Percentiles rank a stretch among this genome's conserved stretches.
Evolutionary conservation across 768 basidiomycete genomes (phyloP).

Genomic region (Plicaturopsis crispa): DNA sequence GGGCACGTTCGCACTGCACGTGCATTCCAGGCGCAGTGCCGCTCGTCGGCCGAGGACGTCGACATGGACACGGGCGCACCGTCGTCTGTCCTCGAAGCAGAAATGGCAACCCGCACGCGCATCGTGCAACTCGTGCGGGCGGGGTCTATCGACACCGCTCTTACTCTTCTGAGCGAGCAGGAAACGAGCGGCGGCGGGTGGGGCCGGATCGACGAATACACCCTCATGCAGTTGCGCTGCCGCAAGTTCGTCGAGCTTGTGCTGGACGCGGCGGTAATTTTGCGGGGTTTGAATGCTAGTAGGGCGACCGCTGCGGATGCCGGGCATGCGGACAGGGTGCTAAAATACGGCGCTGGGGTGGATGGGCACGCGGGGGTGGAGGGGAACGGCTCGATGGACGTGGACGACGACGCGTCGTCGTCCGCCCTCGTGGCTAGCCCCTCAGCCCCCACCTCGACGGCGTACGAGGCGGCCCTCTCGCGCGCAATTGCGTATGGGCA

Average conservation of each 20-base stretch:
- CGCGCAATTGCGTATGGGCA: conserved; percentile 72
- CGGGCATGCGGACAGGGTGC: conserved; percentile 32
- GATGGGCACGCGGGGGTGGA: conserved; percentile 8
- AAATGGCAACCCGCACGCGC: conserved; percentile 35
- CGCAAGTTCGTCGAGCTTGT: conserved; percentile 83
- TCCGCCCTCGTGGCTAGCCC: conserved; percentile 11
- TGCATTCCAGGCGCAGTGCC: conserved; percentile 40
- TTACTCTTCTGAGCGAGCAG: too few relatives aligned
- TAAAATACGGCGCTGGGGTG: conserved; percentile 7
- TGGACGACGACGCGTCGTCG: conserved; percentile 13
- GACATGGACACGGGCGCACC: conserved; percentile 16
- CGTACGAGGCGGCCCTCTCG: conserved; percentile 52
- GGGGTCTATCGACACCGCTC: conserved; percentile 67
- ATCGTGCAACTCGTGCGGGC: conserved; percentile 61
- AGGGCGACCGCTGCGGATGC: conserved; percentile 33
- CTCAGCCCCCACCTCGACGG: conserved; percentile 13
- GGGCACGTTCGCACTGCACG: conserved; percentile 71
- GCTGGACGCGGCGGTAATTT: conserved; percentile 60
- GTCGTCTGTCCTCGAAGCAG: not conserved
- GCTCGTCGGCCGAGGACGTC: conserved; percentile 16
- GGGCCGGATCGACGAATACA: conserved; percentile 56
- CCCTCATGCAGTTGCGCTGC: conserved; percentile 78
- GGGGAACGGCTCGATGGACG: conserved; percentile 13
- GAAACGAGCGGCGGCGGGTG: conserved; percentile 45
- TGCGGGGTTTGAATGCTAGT: conserved; percentile 47